Evolutionary conservation across 1,284 basidiomycete genomes (phyloP).

Genomic region (Thelephora terrestris): DNA sequence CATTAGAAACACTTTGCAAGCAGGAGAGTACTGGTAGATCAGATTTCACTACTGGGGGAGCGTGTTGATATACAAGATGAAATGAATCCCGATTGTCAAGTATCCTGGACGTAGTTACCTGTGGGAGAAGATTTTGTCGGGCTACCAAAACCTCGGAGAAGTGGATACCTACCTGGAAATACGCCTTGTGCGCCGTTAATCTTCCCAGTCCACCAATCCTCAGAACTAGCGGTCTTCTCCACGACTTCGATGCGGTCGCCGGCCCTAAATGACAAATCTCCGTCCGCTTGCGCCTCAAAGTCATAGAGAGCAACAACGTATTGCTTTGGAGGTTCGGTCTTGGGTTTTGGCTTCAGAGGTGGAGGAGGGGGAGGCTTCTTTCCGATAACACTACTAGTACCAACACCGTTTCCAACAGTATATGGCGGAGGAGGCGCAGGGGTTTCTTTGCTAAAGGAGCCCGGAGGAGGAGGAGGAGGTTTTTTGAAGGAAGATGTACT

Average conservation of each 20-base stretch:
- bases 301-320: conserved; percentile 95
- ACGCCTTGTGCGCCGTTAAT: conserved; percentile 82
- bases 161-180: conserved; percentile 73
- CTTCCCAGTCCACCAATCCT: conserved; percentile 98
- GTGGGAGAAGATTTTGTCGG: neutral
- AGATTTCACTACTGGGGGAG: no score
- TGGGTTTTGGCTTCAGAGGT: conserved; percentile 72
- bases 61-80: no score
- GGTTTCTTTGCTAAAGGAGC: conserved; percentile 19
- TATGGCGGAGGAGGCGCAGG: conserved; percentile 52
- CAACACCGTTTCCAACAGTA: conserved; percentile 30
- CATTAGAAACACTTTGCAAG: no score
- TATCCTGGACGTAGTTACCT: conserved; percentile 31
- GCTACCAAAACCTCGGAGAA: neutral
- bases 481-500: conserved; percentile 30
- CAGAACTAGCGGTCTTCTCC: conserved; percentile 72
- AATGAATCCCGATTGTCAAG: conserved; percentile 4
- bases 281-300: conserved; percentile 87
- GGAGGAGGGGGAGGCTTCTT: conserved; percentile 81
- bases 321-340: conserved; percentile 56
- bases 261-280: conserved; percentile 84
- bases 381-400: conserved; percentile 27
- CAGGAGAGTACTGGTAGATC: no score
- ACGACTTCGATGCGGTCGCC: conserved; percentile 95
- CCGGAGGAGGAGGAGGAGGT: conserved; percentile 33